Base-by-base conservation (phyloP, 2,329 filamentous ascomycete genomes). In the Macrophomina phaseolina region DNA sequence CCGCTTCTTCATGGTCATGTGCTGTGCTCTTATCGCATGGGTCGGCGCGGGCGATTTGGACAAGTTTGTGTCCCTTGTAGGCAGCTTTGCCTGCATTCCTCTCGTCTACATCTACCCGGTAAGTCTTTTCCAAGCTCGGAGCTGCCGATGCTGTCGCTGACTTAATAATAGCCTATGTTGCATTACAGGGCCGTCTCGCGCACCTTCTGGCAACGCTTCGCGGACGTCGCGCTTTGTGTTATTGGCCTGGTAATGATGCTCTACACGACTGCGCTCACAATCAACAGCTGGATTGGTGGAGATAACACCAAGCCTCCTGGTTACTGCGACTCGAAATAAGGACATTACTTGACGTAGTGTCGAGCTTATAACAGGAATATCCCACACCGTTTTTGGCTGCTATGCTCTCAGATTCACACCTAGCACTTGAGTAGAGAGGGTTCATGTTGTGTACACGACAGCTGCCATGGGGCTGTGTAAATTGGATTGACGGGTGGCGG, bases 21-120 rank as follows among this genome's bases (percentile, higher is more conserved):
- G 95, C 30, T 98, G 95, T 75, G 91, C 94, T 0, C 80, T 89
- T 67, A 91, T 99, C 70, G 94, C 94, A 1, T 99, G 93, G 93
- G 89, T 90, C 52, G 95, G 95, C 69, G 94, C 95, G 3, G 91
- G 93, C 71, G 90, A 98, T 79, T 82, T 99, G 65, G 95, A 99
- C 82, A 98, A 98, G 80, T 99, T 99, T 78, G 96, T 99, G 38
- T 91, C 93, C 28, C 85, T 99, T 46, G 94, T 99, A 23, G 95
- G 95, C 70, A 97, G 94, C 79, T 99, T 99, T 83, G 95, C 95
- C 68, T 99, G 95, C 77, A 95, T 99, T 72, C 95, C 95, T 52
- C 83, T 99, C 67, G 95, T 98, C 69, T 98, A 96, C 75, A 96
- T 99, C 64, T 99, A 99, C 77, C 96, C 95, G 70, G 94, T 97